Percentiles rank a stretch among this genome's conserved stretches.
These are phyloP conservation scores for Fomitiporia mediterranea DNA, from an alignment of 1,284 basidiomycete species.

Conservation along the genomic window DNA sequence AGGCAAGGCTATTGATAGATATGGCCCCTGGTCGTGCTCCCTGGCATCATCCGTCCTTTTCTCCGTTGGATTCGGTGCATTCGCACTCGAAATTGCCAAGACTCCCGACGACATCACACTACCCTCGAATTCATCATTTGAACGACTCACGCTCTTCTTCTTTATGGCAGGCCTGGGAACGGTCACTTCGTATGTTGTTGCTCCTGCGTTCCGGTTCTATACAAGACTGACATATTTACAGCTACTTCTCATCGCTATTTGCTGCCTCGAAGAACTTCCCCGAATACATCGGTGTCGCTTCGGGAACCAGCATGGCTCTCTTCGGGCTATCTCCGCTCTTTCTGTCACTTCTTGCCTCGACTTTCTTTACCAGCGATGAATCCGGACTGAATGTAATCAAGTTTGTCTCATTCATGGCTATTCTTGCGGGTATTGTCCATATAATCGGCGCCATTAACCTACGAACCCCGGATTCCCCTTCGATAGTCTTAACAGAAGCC, in stretches of 20 bases:
- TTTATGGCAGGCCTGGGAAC: constrained; percentile 61
- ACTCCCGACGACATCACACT: constrained; percentile 36
- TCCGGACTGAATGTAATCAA: constrained; percentile 49
- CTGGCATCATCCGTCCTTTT: constrained; percentile 57
- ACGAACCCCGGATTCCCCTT: constrained; percentile 23
- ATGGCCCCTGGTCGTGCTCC: constrained; percentile 62
- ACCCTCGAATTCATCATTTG: constrained; percentile 42
- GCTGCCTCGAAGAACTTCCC: constrained; percentile 70
- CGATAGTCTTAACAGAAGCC: background rate
- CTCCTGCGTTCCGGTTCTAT: background rate
- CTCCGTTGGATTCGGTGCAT: constrained; percentile 52
- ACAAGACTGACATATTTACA: constrained; percentile 26
- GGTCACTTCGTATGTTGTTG: constrained; percentile 58
- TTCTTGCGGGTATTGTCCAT: constrained; percentile 49
- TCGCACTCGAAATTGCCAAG: constrained; percentile 50
- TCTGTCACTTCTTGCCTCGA: constrained; percentile 59
- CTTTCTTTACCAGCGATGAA: constrained; percentile 47
- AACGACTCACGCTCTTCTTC: constrained; percentile 53
- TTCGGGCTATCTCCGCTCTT: constrained; percentile 75
- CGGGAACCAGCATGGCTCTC: constrained; percentile 62
- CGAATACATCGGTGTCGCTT: constrained; percentile 55
- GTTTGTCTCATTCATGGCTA: constrained; percentile 55
- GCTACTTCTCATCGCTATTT: constrained; percentile 72
- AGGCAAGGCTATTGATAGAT: constrained; percentile 52
- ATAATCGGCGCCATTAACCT: constrained; percentile 48